Evolutionary conservation across 2,329 filamentous ascomycete genomes (phyloP).

Genomic region (Penicillium concentricum): DNA sequence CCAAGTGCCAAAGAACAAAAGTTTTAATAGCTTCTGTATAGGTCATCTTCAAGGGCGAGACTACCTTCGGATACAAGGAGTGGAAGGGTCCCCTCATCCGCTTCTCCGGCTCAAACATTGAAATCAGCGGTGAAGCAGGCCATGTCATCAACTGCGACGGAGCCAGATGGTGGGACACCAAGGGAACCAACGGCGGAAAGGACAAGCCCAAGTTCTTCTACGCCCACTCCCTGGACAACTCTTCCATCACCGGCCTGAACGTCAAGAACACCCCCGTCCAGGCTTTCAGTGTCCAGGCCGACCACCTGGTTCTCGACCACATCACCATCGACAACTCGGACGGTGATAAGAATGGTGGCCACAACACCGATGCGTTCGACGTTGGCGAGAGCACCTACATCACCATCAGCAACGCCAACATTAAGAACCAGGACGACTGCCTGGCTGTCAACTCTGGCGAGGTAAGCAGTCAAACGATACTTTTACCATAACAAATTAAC

Average conservation of each 20-base stretch:
- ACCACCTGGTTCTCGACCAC: constrained; percentile 52
- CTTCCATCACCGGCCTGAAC: constrained; percentile 33
- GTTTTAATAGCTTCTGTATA: constrained; percentile 13
- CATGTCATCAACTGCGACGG: constrained; percentile 58
- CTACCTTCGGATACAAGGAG: constrained; percentile 64
- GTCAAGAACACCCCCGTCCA: constrained; percentile 42
- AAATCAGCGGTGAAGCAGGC: constrained; percentile 53
- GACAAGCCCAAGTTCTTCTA: constrained; percentile 67
- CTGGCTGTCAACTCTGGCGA: constrained; percentile 59
- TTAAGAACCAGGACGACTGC: constrained; percentile 62
- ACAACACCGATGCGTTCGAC: constrained; percentile 55
- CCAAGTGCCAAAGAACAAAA: not conserved
- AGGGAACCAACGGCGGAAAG: constrained; percentile 61
- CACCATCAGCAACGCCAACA: constrained; percentile 51
- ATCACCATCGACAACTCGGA: constrained; percentile 60
- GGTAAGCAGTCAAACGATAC: constrained; percentile 18
- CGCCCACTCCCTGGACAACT: constrained; percentile 38
- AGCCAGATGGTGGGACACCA: constrained; percentile 58
- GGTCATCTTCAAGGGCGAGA: constrained; percentile 64
- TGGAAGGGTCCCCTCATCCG: constrained; percentile 65
- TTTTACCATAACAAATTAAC: not conserved
- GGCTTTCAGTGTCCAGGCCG: constrained; percentile 43
- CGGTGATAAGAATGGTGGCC: constrained; percentile 47
- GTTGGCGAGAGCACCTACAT: constrained; percentile 46
- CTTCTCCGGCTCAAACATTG: constrained; percentile 58